Base-by-base conservation (phyloP, 2,329 filamentous ascomycete genomes). In the Neofusicoccum umdonicola region DNA sequence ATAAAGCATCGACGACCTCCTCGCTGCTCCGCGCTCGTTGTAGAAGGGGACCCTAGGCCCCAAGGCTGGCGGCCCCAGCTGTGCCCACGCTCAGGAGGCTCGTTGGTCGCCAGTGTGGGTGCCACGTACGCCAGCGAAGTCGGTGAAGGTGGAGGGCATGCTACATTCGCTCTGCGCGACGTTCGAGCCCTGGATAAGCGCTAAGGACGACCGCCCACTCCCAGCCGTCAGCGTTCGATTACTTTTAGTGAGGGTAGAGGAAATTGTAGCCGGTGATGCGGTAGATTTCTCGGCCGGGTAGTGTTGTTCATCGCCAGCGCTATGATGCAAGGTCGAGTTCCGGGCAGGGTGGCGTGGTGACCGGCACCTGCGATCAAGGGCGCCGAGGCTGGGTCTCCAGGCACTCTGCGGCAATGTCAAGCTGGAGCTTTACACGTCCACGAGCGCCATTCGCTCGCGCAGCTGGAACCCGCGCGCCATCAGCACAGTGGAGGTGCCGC, bases 261-360 rank as follows among this genome's bases (percentile, higher is more conserved):
- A 76, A 77, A 62, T 76, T 76, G 66, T 74, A 76, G 35, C 74
- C 74, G 7, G 73, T 72, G 11, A 77, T 68, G 5, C 73, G 70
- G 31, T 74, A 62, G 8, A 69, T 51, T 66, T 56, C 22, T 22
- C 22, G 22, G 22, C 22, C 22, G 22, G 22, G 22, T 22, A 3
- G 22, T 22, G 22, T 22, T 22, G 22, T 31, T 31, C 27, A 7
- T 31, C 27, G 27, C 6, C 27, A 7, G 6, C 27, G 27, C 27
- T 31, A 1, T 31, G 27, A 1, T 31, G 27, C 27, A 31, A 31
- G 5, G 4, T 31, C 27, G 6, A 31, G 27, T 31, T 31, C 27
- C 27, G 6, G 27, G 27, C 27, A 31, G 27, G 27, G 27, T 31
- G 27, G 27, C 6, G 27, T 31, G 27, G 27, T 31, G 27, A 31